Base-by-base conservation (phyloP, 257 asterid species). In the Rauvolfia tetraphylla region DNA sequence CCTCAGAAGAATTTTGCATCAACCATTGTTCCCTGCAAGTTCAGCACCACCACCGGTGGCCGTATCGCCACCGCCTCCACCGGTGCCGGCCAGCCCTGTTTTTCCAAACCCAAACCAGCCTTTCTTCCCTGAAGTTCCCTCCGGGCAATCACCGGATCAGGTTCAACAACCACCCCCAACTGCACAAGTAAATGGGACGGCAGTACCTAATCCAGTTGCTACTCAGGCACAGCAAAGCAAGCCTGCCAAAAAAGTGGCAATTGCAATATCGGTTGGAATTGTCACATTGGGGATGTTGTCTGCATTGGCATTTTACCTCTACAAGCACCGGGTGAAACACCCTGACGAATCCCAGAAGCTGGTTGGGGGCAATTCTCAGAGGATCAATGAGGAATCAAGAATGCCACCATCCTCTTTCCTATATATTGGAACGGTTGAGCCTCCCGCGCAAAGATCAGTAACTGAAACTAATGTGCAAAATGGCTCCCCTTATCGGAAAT, bases 401-500 rank as follows among this genome's bases (percentile, higher is more conserved):
- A 84, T 86, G 89, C 93, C 94, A 33, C 96, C 95, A 6, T 86
- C 98, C 2, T 88, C 85, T 76, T 93, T 93, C 80, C 91, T 95
- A 11, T 95, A 93, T 84, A 90, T 93, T 59, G 99, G 99, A 48
- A 95, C 99, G 0, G 97, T 93, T 71, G 98, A 95, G 86, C 99
- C 98, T 7, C 83, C 99, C 0, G 74, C 80, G 13, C 86, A 81
- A 6, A 82, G 82, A 63, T 44, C 89, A 58, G 83, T 69, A 8
- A 59, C 57, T 15, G 93, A 87, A 36, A 58, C 86, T 10, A 83
- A 77, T 57, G 89, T 48, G 56, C 83, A 84, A 22, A 72, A 75
- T 67, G 90, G 76, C 41, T 95, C 97, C 6, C 97, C 98, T n/a
- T 88, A 91, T 79, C 78, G 88, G 34, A 93, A 93, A 65, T 77